phyloP scores from a whole-genome alignment of 148 eudicot species.

The Arbutus unedo region DNA sequence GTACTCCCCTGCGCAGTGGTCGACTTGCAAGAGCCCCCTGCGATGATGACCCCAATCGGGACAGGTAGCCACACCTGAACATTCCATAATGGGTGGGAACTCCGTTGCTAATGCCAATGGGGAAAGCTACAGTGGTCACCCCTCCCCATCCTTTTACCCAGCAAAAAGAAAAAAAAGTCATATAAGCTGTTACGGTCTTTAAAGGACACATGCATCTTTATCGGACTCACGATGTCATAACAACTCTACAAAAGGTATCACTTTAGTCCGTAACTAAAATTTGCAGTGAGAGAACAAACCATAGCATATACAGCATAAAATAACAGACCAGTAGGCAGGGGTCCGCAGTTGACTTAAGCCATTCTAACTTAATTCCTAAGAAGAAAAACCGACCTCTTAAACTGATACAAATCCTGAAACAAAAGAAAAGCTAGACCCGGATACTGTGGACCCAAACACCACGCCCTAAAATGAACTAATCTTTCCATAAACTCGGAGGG shows the following conservation, averaged over 20 bases:
- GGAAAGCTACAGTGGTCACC: no score
- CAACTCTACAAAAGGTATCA: not conserved
- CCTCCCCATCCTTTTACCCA: no score
- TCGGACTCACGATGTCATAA: not conserved
- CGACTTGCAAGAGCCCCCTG: no score
- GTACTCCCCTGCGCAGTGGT: no score
- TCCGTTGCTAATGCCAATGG: no score
- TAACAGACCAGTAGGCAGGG: not conserved
- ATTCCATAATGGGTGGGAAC: no score
- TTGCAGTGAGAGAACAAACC: not conserved
- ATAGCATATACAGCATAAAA: not conserved
- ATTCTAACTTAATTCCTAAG: not conserved
- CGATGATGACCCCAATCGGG: no score
- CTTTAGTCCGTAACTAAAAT: not conserved
- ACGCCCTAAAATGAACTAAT: not conserved
- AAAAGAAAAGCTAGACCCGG: not conserved
- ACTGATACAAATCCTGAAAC: not conserved
- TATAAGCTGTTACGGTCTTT: not conserved
- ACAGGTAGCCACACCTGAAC: no score
- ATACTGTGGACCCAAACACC: not conserved
- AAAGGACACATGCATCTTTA: not conserved
- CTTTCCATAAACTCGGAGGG: not conserved
- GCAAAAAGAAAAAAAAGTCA: not conserved
- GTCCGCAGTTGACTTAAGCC: not conserved
- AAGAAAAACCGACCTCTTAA: not conserved